Evolutionary conservation across 768 basidiomycete species (phyloP), one percentile per base, ranked within the genome.

Genomic region (Fibroporia radiculosa): DNA sequence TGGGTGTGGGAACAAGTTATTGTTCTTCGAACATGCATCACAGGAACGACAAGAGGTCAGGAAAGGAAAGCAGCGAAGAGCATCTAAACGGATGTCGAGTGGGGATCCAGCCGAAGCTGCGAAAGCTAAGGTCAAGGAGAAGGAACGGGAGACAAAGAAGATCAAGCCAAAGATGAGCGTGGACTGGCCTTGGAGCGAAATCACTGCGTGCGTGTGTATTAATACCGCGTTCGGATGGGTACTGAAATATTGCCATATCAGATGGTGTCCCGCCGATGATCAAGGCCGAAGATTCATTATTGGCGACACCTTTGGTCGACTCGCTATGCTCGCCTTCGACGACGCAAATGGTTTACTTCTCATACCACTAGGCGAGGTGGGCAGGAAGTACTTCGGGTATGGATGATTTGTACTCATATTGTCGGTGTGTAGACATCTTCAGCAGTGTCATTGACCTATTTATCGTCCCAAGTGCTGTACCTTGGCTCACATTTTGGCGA

Each of bases 401-500:
- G 48, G 25, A 57, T 39, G 13, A 24, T 24, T 19, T 19, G n/a
- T 3, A 14, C 3, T 32, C 33, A n/a, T n/a, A n/a, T n/a, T n/a
- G n/a, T n/a, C n/a, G n/a, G n/a, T 46, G 2, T 16, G 18, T 42
- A 90, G 87, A 74, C 75, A 24, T 86, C 90, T 1, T 71, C 88
- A 8, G 68, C 89, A 0, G 84, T 72, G 8, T 73, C 79, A 10
- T 56, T 95, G 48, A 78, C 84, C 1, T 83, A 90, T 53, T 70
- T 96, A 11, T 70, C 78, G 4, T 72, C 77, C 37, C 81, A 87
- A 59, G 63, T 75, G 7, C 50, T 92, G 6, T 95, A 82, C 56
- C 67, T 92, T 18, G 87, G 90, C 14, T 93, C 91, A 5, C 84
- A 90, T 52, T 67, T 75, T 13, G 89, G 88, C 14, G 81, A 93